These are phyloP conservation scores for Sistotremastrum niveocremeum DNA, from an alignment of 768 basidiomycete genomes.

Conservation along the genomic window DNA sequence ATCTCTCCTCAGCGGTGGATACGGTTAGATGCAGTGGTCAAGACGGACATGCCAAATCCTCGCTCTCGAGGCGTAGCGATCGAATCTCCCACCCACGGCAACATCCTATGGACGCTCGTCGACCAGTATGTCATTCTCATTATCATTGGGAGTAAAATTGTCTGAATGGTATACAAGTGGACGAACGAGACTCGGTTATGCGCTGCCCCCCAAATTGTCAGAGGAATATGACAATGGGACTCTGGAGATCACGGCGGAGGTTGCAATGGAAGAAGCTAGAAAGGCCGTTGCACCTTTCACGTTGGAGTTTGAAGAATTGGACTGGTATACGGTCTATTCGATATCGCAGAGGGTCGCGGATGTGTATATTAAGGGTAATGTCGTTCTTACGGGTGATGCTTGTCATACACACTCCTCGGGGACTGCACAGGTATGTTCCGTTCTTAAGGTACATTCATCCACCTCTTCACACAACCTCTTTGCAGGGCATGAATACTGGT, in stretches of 20 bases:
- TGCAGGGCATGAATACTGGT: conserved; percentile 6
- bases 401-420: conserved; percentile 8
- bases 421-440: conserved; percentile 1
- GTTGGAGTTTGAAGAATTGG: conserved; percentile 4
- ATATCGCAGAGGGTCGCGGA: conserved; percentile 7
- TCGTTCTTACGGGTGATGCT: conserved; percentile 7
- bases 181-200: conserved; percentile 1
- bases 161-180: too few species aligned
- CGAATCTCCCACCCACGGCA: conserved; percentile 4
- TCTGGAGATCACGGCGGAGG: background rate
- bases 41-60: conserved; percentile 3
- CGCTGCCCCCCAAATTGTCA: background rate
- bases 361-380: conserved; percentile 1
- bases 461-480: too few species aligned
- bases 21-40: conserved; percentile 4
- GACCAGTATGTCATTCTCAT: background rate
- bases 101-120: conserved; percentile 4
- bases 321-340: conserved; percentile 9
- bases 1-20: conserved; percentile 1
- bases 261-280: conserved; percentile 3
- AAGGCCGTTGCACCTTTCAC: conserved; percentile 5
- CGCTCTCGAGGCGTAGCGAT: conserved; percentile 2
- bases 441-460: too few species aligned
- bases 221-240: background rate
- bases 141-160: too few species aligned